Evolutionary conservation across 352 stramenopile genomes (phyloP).

Genomic region (Phytophthora sp.): DNA sequence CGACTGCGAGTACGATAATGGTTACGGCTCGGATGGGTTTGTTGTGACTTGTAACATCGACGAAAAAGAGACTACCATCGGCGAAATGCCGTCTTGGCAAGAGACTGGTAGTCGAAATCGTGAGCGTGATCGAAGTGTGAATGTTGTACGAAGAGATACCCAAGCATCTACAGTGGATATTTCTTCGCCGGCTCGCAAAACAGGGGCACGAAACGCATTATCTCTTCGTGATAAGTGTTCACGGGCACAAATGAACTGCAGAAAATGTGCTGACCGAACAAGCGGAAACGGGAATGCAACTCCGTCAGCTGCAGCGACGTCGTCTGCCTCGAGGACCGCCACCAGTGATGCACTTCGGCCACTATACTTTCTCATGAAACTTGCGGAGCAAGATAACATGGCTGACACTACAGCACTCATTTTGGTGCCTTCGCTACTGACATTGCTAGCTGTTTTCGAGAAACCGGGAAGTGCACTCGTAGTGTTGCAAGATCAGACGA

Average conservation of each 20-base stretch:
- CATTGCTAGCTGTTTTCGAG: conserved; percentile 75
- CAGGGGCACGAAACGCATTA: conserved; percentile 5
- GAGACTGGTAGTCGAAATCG: conserved; percentile 34
- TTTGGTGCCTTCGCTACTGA: conserved; percentile 81
- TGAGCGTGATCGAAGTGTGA: conserved; percentile 31
- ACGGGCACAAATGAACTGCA: conserved; percentile 32
- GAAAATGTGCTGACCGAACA: conserved; percentile 21
- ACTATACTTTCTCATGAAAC: conserved; percentile 89
- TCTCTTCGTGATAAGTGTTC: conserved; percentile 36
- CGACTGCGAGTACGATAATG: conserved; percentile 16
- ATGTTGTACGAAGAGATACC: conserved; percentile 17
- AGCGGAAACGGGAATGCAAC: conserved; percentile 9
- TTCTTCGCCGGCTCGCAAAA: conserved; percentile 21
- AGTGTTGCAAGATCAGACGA: conserved; percentile 72
- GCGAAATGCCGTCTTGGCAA: conserved; percentile 33
- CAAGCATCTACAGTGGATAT: conserved; percentile 18
- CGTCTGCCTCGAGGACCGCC: conserved; percentile 8
- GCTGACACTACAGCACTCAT: conserved; percentile 87
- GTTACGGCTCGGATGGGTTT: conserved; percentile 29
- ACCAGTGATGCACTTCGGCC: conserved; percentile 56
- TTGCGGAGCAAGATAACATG: conserved; percentile 90
- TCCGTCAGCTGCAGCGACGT: neutral
- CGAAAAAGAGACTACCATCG: conserved; percentile 16
- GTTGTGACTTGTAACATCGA: conserved; percentile 24
- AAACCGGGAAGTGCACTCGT: conserved; percentile 66